Conservation (phyloP, 2,329 filamentous ascomycete genomes). For the Microthyrium microscopicum region DNA sequence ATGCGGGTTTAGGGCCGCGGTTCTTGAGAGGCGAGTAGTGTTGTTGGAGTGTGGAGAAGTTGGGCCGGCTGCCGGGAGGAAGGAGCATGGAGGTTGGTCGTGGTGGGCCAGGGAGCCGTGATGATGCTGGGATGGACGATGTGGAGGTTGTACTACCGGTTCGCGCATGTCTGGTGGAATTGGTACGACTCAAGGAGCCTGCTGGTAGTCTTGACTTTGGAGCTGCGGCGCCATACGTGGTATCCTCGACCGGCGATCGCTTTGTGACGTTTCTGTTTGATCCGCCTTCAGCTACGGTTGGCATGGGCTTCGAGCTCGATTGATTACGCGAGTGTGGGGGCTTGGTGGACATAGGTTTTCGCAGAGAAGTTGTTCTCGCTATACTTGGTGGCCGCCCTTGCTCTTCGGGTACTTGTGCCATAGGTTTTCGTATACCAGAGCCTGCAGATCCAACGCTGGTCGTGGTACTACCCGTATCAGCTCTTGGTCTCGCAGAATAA, state of each 20-base stretch:
- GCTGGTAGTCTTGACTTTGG: too few species aligned
- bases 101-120: background rate
- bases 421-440: background rate
- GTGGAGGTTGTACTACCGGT: conserved; percentile 1
- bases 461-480: background rate
- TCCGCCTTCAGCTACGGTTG: too few species aligned
- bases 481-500: too few species aligned
- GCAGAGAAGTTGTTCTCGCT: background rate
- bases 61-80: conserved; percentile 3
- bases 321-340: too few species aligned
- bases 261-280: too few species aligned
- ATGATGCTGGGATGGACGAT: background rate
- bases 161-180: conserved; percentile 4
- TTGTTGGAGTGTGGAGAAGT: conserved; percentile 8
- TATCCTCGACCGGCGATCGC: too few species aligned
- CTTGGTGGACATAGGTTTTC: background rate
- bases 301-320: too few species aligned
- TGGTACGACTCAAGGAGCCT: too few species aligned
- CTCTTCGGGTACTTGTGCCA: conserved; percentile 2
- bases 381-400: background rate
- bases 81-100: background rate
- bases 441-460: background rate
- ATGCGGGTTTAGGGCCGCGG: conserved; percentile 7
- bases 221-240: too few species aligned
- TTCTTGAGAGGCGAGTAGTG: conserved; percentile 8